These are phyloP conservation scores for Aspergillus transmontanensis DNA, from an alignment of 2,329 filamentous ascomycete species.

Conservation along the genomic window DNA sequence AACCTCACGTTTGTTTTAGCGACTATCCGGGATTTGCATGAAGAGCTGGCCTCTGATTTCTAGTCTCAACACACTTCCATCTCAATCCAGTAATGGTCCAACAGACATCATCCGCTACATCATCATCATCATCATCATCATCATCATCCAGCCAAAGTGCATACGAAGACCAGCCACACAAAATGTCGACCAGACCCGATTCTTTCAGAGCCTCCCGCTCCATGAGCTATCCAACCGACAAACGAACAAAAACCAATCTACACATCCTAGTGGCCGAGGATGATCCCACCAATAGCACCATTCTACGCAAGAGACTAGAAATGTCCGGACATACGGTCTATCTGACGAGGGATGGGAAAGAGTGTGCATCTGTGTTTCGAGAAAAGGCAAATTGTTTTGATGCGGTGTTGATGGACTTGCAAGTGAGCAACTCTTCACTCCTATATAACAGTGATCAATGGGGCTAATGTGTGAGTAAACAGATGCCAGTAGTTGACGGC, in stretches of 20 bases:
- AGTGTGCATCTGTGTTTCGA: conserved; percentile 72
- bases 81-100: background rate
- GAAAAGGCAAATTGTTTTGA: conserved; percentile 68
- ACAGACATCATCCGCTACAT: background rate
- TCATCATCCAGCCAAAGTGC: background rate
- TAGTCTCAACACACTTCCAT: background rate
- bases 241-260: conserved; percentile 12
- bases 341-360: conserved; percentile 79
- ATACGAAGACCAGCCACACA: background rate
- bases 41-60: background rate
- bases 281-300: conserved; percentile 82
- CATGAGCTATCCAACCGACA: background rate
- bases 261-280: conserved; percentile 79
- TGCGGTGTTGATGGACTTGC: conserved; percentile 88
- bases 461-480: background rate
- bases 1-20: background rate
- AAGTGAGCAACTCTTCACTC: conserved; percentile 54
- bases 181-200: background rate
- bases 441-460: no score
- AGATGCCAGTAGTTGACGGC: conserved; percentile 94
- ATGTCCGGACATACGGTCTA: conserved; percentile 72
- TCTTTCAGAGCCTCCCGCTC: background rate
- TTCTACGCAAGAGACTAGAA: conserved; percentile 77
- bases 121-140: background rate
- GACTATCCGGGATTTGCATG: background rate